phyloP scores from a whole-genome alignment of 129 eudicot genomes.

The Ambrosia artemisiifolia region DNA sequence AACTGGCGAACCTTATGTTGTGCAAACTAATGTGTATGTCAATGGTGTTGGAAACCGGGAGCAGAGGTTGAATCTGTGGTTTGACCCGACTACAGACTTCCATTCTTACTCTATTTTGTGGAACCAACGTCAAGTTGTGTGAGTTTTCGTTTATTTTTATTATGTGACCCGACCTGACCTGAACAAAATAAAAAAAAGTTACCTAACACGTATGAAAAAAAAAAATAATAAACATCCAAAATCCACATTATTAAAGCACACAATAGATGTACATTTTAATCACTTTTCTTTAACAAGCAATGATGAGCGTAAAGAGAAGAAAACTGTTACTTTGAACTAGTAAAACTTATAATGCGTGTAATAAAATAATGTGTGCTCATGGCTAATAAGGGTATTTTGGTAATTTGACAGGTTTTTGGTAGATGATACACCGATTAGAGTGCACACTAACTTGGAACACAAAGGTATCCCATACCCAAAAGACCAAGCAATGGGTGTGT shows the following conservation, averaged over 20 bases:
- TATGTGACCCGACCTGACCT: neutral
- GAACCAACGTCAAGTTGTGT: conserved; percentile 97
- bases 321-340: conserved; percentile 4
- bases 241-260: too few species aligned
- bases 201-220: too few species aligned
- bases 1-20: conserved; percentile 87
- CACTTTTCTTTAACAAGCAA: conserved; percentile 1
- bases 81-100: conserved; percentile 84
- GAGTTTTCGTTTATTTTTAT: conserved; percentile 27
- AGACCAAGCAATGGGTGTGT: conserved; percentile 91
- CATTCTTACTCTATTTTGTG: conserved; percentile 76
- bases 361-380: neutral
- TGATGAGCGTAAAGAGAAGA: conserved; percentile 32
- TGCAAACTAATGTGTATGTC: conserved; percentile 88
- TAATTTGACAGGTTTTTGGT: conserved; percentile 57
- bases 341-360: neutral
- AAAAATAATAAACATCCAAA: too few species aligned
- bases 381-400: neutral
- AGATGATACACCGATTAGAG: conserved; percentile 81
- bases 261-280: conserved; percentile 19
- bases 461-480: conserved; percentile 80
- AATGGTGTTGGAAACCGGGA: conserved; percentile 95
- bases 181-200: too few species aligned
- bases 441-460: conserved; percentile 79
- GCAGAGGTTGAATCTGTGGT: conserved; percentile 87